Evolutionary conservation across 1,139 yeast species (phyloP).

Genomic region (Taiozyma onychis): DNA sequence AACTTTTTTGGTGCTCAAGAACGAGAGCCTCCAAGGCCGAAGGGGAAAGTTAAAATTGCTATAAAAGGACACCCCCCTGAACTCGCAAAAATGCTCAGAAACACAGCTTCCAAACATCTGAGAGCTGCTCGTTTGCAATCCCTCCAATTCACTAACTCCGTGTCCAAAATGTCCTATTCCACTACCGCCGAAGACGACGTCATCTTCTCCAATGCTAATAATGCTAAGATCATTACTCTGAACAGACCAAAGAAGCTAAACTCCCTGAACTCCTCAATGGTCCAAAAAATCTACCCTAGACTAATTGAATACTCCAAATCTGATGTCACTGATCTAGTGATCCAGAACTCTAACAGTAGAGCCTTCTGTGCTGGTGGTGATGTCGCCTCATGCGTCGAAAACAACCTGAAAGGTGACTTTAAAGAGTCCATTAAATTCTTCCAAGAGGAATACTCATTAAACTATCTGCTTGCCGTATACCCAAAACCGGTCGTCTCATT

Average conservation of each 20-base stretch:
- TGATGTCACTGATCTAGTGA: slow-evolving; percentile 53
- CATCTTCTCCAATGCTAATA: slow-evolving; percentile 53
- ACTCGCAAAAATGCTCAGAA: not conserved
- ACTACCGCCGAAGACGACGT: slow-evolving; percentile 38
- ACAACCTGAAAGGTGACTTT: slow-evolving; percentile 44
- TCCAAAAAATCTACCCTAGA: slow-evolving; percentile 66
- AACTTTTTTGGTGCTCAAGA: not conserved
- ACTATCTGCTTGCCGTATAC: slow-evolving; percentile 74
- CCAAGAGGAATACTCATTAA: slow-evolving; percentile 73
- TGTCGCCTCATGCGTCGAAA: slow-evolving; percentile 67
- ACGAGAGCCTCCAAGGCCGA: not conserved
- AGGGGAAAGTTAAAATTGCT: not conserved
- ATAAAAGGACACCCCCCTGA: not conserved
- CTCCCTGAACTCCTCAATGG: slow-evolving; percentile 79
- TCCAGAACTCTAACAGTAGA: slow-evolving; percentile 62
- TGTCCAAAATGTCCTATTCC: slow-evolving; percentile 1
- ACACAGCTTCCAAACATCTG: not conserved
- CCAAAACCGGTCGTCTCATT: slow-evolving; percentile 80
- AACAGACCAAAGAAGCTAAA: slow-evolving; percentile 83
- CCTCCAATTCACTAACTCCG: not conserved
- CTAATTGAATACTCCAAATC: slow-evolving; percentile 73
- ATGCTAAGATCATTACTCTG: slow-evolving; percentile 69
- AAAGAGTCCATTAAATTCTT: slow-evolving; percentile 60
- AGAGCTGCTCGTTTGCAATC: not conserved
- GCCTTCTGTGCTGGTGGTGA: slow-evolving; percentile 92